Evolutionary conservation across 495 filamentous ascomycete genomes (phyloP).

Genomic region (Penicillium subrubescens): DNA sequence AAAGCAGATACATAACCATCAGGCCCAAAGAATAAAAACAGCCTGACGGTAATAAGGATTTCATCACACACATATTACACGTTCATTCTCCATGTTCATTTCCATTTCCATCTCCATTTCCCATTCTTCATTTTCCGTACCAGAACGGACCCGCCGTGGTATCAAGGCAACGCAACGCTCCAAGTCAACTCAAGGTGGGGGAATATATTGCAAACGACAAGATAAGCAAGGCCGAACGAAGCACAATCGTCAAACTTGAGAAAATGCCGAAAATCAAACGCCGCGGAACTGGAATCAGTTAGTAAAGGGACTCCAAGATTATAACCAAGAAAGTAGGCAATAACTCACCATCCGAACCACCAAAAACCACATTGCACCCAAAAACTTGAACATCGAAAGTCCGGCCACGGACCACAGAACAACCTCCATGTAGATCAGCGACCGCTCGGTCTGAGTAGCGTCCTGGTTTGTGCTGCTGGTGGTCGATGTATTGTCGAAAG

Average conservation of each 20-base stretch:
- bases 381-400: slow-evolving; percentile 83
- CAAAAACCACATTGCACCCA: slow-evolving; percentile 94
- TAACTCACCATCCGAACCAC: slow-evolving; percentile 73
- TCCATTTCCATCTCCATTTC: slow-evolving; percentile 11
- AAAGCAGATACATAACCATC: slow-evolving; percentile 21
- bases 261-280: slow-evolving; percentile 36
- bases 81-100: neutral
- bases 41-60: slow-evolving; percentile 9
- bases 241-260: slow-evolving; percentile 17
- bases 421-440: slow-evolving; percentile 84
- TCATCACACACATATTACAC: slow-evolving; percentile 21
- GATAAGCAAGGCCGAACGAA: slow-evolving; percentile 24
- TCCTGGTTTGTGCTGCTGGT: slow-evolving; percentile 38
- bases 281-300: slow-evolving; percentile 48
- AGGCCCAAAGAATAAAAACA: slow-evolving; percentile 6
- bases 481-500: slow-evolving; percentile 41
- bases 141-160: slow-evolving; percentile 40
- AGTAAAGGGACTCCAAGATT: slow-evolving; percentile 10
- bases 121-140: slow-evolving; percentile 20
- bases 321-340: neutral
- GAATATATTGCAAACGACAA: slow-evolving; percentile 27
- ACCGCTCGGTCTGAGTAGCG: slow-evolving; percentile 47
- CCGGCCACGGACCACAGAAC: slow-evolving; percentile 93
- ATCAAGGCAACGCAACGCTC: slow-evolving; percentile 17
- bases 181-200: slow-evolving; percentile 8